Evolutionary conservation across 2,329 filamentous ascomycete species (phyloP).

Genomic region (Diaporthe vexans): DNA sequence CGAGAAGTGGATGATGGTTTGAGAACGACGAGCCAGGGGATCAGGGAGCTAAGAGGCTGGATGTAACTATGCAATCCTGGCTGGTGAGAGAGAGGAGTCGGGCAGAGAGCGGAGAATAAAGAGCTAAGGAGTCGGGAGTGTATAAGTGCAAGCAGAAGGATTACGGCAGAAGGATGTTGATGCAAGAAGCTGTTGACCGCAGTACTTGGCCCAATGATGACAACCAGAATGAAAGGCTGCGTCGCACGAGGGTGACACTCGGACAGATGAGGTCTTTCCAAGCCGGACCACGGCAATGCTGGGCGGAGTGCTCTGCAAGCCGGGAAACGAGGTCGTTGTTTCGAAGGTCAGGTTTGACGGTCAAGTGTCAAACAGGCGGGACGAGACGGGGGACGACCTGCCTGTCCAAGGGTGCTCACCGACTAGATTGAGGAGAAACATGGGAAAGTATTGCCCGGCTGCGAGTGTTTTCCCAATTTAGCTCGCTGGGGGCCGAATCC

Average conservation of each 20-base stretch:
- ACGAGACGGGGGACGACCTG: constrained; percentile 16
- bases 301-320: not conserved
- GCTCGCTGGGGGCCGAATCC: constrained; percentile 27
- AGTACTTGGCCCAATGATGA: constrained; percentile 9
- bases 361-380: constrained; percentile 17
- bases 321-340: constrained; percentile 27
- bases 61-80: constrained; percentile 17
- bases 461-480: constrained; percentile 21
- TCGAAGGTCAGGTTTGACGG: constrained; percentile 34
- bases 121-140: constrained; percentile 18
- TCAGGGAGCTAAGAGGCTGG: not conserved
- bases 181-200: constrained; percentile 6
- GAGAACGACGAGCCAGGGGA: constrained; percentile 6
- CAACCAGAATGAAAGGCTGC: not conserved
- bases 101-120: constrained; percentile 7
- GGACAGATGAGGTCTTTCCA: constrained; percentile 10
- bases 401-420: constrained; percentile 18
- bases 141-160: constrained; percentile 35
- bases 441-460: not conserved
- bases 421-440: not conserved
- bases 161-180: not conserved
- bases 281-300: constrained; percentile 21
- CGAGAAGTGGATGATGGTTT: not conserved
- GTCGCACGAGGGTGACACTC: constrained; percentile 32
- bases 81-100: constrained; percentile 20